Percentiles rank a stretch among this genome's conserved stretches.
These are phyloP conservation scores for Trichosporon asahii DNA, from an alignment of 1,284 basidiomycete species.

Conservation along the genomic window DNA sequence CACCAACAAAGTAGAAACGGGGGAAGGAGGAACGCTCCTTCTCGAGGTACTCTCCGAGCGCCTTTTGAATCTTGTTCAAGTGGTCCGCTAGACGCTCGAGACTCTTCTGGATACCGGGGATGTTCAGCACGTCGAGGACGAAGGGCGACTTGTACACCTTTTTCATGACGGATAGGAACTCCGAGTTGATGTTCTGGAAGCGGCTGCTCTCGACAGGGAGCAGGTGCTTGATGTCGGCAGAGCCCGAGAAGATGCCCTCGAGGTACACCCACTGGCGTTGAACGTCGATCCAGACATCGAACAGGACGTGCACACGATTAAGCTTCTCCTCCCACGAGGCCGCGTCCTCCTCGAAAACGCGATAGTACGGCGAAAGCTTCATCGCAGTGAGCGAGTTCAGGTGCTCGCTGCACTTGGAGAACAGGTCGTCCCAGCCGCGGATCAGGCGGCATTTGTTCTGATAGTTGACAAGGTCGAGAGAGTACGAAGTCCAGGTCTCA, in stretches of 20 bases:
- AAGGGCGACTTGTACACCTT: slow-evolving; percentile 99
- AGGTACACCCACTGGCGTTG: slow-evolving; percentile 99
- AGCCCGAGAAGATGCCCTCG: slow-evolving; percentile 98
- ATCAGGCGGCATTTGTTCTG: slow-evolving; percentile 98
- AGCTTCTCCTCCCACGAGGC: slow-evolving; percentile 91
- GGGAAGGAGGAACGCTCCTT: slow-evolving; percentile 96
- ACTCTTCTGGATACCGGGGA: slow-evolving; percentile 92
- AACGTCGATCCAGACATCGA: slow-evolving; percentile 99
- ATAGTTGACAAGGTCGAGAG: slow-evolving; percentile 94
- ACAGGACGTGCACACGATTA: slow-evolving; percentile 90
- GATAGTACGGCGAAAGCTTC: slow-evolving; percentile 96
- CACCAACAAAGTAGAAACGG: slow-evolving; percentile 99
- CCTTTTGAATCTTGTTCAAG: slow-evolving; percentile 98
- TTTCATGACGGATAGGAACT: slow-evolving; percentile 98
- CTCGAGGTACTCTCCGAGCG: slow-evolving; percentile 97
- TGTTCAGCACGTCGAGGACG: slow-evolving; percentile 94
- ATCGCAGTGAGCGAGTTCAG: slow-evolving; percentile 93
- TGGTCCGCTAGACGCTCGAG: slow-evolving; percentile 94
- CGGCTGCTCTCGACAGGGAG: slow-evolving; percentile 94
- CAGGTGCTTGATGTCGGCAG: slow-evolving; percentile 96
- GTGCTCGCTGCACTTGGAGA: slow-evolving; percentile 94
- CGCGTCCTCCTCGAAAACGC: slow-evolving; percentile 93
- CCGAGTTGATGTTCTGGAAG: slow-evolving; percentile 98
- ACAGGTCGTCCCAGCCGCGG: slow-evolving; percentile 95
- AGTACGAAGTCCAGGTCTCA: slow-evolving; percentile 94